Evolutionary conservation across 108 stramenopile genomes (phyloP).

Genomic region (Nitzschia palea): DNA sequence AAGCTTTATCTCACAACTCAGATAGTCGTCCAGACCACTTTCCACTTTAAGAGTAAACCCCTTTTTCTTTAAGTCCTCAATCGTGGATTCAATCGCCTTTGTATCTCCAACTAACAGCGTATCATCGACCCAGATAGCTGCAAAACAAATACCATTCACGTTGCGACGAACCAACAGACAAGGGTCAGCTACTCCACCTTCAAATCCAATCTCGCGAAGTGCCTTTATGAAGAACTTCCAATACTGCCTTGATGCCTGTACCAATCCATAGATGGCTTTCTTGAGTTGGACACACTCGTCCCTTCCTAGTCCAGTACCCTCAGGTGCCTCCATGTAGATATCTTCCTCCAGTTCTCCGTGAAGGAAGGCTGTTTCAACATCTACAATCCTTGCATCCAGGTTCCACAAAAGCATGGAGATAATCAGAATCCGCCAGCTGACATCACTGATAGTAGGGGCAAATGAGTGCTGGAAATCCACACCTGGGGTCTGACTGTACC

Average conservation of each 20-base stretch:
- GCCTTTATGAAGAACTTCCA: neutral
- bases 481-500: slow-evolving; percentile 14
- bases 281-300: slow-evolving; percentile 3
- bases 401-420: neutral
- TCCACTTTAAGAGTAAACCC: slow-evolving; percentile 18
- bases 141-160: neutral
- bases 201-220: slow-evolving; percentile 5
- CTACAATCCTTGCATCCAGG: neutral
- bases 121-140: slow-evolving; percentile 1
- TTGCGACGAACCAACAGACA: slow-evolving; percentile 22
- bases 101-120: neutral
- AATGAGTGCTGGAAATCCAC: neutral
- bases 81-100: neutral
- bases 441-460: neutral
- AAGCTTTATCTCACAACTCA: slow-evolving; percentile 24
- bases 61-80: neutral
- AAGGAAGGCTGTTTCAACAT: slow-evolving; percentile 24
- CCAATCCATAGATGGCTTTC: slow-evolving; percentile 8
- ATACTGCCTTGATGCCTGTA: neutral
- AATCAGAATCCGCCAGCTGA: neutral
- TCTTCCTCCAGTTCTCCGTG: slow-evolving; percentile 33
- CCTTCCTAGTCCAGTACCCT: neutral
- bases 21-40: slow-evolving; percentile 21
- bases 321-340: slow-evolving; percentile 30
- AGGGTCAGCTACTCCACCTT: slow-evolving; percentile 33